Conservation (phyloP, 768 basidiomycete species). For the Clitopilus passeckerianus region DNA sequence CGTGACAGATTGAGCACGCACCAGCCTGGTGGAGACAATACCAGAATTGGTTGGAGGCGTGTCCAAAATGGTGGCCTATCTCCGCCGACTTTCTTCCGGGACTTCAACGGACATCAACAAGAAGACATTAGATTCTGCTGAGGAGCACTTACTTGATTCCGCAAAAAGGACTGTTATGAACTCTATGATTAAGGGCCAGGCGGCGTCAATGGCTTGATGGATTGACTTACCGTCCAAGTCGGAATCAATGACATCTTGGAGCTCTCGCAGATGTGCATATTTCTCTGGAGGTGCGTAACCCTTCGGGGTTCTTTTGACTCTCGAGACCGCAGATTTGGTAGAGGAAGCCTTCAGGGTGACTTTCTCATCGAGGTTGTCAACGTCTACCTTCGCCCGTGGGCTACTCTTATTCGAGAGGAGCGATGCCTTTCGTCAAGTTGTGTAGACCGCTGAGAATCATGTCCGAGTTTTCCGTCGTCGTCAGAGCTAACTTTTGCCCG, state of each 20-base stretch:
- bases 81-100: slow-evolving; percentile 66
- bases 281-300: slow-evolving; percentile 46
- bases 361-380: too few relatives aligned
- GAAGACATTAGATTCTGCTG: background rate
- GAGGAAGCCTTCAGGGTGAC: too few relatives aligned
- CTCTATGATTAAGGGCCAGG: background rate
- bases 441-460: too few relatives aligned
- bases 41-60: slow-evolving; percentile 84
- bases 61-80: slow-evolving; percentile 74
- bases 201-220: background rate
- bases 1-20: slow-evolving; percentile 14
- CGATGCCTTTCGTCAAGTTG: background rate
- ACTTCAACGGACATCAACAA: slow-evolving; percentile 27
- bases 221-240: slow-evolving; percentile 52
- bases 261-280: slow-evolving; percentile 43
- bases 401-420: background rate
- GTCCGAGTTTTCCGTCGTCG: background rate
- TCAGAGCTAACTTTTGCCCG: background rate
- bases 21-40: slow-evolving; percentile 64
- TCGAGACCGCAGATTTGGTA: background rate
- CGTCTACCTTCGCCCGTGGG: too few relatives aligned
- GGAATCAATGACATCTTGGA: slow-evolving; percentile 48
- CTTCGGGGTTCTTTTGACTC: background rate
- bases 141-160: slow-evolving; percentile 61
- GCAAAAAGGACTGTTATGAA: slow-evolving; percentile 64